Conservation (phyloP, 83 land plant genomes). For the Picea mariana region DNA sequence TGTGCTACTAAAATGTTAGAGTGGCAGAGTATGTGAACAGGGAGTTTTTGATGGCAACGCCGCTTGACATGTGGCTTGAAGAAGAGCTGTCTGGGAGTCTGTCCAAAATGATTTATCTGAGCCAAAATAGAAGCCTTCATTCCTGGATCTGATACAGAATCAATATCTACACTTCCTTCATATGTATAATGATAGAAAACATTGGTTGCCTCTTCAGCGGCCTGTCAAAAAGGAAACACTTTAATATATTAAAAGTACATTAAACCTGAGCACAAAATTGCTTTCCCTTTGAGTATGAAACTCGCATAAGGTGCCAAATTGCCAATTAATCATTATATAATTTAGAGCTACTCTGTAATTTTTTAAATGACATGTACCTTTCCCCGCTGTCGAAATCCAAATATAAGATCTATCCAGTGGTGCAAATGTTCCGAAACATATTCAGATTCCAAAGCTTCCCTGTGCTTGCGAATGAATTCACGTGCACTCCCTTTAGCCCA, state of each 20-base stretch:
- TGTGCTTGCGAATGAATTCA: slow-evolving; percentile 92
- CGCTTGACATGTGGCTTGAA: slow-evolving; percentile 90
- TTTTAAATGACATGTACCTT: slow-evolving; percentile 47
- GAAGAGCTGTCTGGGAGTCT: slow-evolving; percentile 97
- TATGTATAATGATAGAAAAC: slow-evolving; percentile 98
- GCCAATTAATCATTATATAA: background rate
- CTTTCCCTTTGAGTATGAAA: background rate
- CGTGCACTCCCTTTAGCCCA: slow-evolving; percentile 99
- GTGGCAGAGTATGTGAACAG: slow-evolving; percentile 61
- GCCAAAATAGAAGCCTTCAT: slow-evolving; percentile 98
- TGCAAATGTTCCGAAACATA: slow-evolving; percentile 98
- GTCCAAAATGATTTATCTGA: too few relatives aligned
- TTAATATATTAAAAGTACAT: background rate
- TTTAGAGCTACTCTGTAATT: background rate
- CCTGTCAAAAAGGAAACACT: slow-evolving; percentile 45
- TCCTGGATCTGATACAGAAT: slow-evolving; percentile 87
- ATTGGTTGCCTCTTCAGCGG: slow-evolving; percentile 97
- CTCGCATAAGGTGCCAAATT: background rate
- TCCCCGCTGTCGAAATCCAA: slow-evolving; percentile 96
- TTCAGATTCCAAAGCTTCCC: slow-evolving; percentile 97
- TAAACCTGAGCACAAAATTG: background rate
- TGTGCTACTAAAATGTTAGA: slow-evolving; percentile 54
- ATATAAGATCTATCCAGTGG: slow-evolving; percentile 99
- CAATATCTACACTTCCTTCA: slow-evolving; percentile 98
- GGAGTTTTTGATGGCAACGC: slow-evolving; percentile 63